phyloP scores from a whole-genome alignment of 179 eudicot genomes.

The Gypsophila paniculata region DNA sequence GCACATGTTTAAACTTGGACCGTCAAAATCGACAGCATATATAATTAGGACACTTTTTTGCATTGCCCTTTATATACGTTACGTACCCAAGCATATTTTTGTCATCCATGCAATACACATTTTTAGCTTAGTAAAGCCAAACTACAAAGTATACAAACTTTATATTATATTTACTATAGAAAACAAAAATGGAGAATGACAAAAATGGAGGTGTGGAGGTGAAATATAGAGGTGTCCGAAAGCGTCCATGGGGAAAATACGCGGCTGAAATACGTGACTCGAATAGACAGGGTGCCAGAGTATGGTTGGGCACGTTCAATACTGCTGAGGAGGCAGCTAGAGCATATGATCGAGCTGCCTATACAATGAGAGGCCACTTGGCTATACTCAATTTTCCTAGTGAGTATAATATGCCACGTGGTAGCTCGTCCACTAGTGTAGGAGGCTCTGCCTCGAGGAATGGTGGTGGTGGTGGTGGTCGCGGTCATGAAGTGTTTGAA shows the following conservation, averaged over 20 bases:
- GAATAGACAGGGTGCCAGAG: conserved; percentile 41
- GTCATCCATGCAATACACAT: conserved; percentile 26
- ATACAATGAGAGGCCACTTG: conserved; percentile 51
- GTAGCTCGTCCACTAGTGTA: neutral
- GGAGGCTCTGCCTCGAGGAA: neutral
- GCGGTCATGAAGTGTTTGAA: conserved; percentile 33
- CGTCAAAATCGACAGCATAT: conserved; percentile 17
- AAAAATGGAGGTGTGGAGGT: conserved; percentile 34
- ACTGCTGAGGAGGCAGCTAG: conserved; percentile 57
- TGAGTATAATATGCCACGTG: conserved; percentile 35
- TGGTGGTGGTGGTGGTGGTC: neutral
- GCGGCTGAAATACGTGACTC: conserved; percentile 57
- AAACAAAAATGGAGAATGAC: conserved; percentile 23
- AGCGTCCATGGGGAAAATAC: conserved; percentile 55
- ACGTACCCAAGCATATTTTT: neutral
- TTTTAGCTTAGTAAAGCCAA: too few species aligned
- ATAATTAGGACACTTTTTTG: conserved; percentile 10
- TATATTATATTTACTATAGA: neutral
- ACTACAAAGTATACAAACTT: neutral
- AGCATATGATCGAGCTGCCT: conserved; percentile 58
- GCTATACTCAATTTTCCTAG: conserved; percentile 52
- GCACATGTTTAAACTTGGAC: conserved; percentile 22
- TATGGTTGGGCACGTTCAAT: conserved; percentile 54
- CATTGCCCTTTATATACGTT: conserved; percentile 21
- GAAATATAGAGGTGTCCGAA: conserved; percentile 53